phyloP scores from a whole-genome alignment of 1,284 basidiomycete species.

The Neonothopanus nambi region DNA sequence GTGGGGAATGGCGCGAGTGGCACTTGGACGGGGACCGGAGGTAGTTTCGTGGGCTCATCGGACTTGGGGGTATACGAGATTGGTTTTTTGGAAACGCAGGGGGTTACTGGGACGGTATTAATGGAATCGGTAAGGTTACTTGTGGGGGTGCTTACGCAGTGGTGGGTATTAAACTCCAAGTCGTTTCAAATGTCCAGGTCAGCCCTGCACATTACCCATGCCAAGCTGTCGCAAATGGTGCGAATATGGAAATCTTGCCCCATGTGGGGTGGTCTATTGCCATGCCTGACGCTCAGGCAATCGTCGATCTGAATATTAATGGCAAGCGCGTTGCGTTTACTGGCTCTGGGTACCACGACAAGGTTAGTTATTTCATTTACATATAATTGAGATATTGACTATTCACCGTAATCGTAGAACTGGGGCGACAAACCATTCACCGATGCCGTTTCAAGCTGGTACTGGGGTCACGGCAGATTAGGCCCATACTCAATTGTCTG shows the following conservation, averaged over 20 bases:
- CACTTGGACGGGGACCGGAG: constrained; percentile 17
- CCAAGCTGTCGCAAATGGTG: constrained; percentile 6
- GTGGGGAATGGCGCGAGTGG: constrained; percentile 14
- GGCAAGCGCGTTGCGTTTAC: constrained; percentile 5
- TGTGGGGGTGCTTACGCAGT: neutral
- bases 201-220: constrained; percentile 21
- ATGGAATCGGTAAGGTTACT: constrained; percentile 14
- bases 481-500: constrained; percentile 23
- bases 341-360: constrained; percentile 23
- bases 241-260: constrained; percentile 16
- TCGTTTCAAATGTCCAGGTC: constrained; percentile 2
- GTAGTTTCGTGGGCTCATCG: constrained; percentile 13
- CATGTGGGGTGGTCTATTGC: constrained; percentile 22
- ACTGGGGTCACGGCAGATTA: constrained; percentile 22
- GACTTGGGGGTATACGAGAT: constrained; percentile 7
- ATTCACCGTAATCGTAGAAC: constrained; percentile 14
- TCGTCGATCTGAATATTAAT: constrained; percentile 15
- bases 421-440: constrained; percentile 19
- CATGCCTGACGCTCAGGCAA: constrained; percentile 18
- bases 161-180: neutral
- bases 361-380: constrained; percentile 4
- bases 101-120: constrained; percentile 7
- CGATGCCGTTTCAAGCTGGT: constrained; percentile 16
- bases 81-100: constrained; percentile 5
- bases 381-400: neutral